phyloP scores from a whole-genome alignment of 2,329 filamentous ascomycete genomes.

The Aspergillus sp. region DNA sequence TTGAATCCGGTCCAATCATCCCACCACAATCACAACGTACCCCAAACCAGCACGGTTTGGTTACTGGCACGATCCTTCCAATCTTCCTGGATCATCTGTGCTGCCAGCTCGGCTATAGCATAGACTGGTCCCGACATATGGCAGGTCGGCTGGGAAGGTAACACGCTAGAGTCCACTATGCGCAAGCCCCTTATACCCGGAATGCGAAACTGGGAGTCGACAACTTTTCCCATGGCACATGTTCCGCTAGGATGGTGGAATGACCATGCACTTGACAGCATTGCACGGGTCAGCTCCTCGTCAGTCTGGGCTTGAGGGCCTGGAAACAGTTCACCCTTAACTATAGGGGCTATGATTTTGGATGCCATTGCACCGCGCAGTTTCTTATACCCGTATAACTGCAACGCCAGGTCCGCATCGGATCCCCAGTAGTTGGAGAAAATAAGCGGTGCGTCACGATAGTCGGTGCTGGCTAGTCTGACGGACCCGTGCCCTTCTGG shows the following conservation, averaged over 20 bases:
- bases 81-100: no score
- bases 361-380: not conserved
- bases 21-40: no score
- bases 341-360: not conserved
- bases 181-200: not conserved
- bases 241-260: not conserved
- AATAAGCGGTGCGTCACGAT: not conserved
- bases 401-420: not conserved
- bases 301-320: not conserved
- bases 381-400: not conserved
- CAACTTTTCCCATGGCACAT: not conserved
- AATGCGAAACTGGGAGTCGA: not conserved
- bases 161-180: not conserved
- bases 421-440: not conserved
- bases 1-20: no score
- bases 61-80: no score
- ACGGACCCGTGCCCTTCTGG: not conserved
- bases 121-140: not conserved
- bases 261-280: not conserved
- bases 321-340: not conserved
- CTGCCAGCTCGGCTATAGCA: not conserved
- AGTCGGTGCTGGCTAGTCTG: not conserved
- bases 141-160: not conserved
- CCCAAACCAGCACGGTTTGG: no score
- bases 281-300: not conserved